Evolutionary conservation across 495 filamentous ascomycete species (phyloP).

Genomic region (Opeltia flavorubescens): DNA sequence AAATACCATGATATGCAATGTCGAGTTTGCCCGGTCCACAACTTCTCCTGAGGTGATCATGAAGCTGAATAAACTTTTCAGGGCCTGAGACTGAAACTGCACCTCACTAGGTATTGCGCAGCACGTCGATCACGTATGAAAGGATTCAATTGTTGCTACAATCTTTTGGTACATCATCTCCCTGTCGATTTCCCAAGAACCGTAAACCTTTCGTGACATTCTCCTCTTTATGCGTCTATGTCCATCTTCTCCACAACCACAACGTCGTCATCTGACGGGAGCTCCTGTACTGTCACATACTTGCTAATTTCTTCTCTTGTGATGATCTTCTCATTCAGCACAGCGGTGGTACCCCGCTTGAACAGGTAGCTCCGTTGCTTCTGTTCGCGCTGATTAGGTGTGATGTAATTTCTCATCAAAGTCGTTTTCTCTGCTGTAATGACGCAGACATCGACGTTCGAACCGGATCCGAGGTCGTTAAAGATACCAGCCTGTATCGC

Average conservation of each 20-base stretch:
- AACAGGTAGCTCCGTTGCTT: conserved; percentile 93
- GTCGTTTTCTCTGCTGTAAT: conserved; percentile 90
- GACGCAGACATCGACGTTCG: conserved; percentile 92
- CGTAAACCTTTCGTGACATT: too few relatives aligned
- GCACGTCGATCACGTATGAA: too few relatives aligned
- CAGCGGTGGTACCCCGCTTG: conserved; percentile 75
- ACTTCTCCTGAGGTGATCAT: too few relatives aligned
- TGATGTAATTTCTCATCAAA: conserved; percentile 78
- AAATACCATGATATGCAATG: too few relatives aligned
- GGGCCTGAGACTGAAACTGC: too few relatives aligned
- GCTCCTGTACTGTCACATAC: conserved; percentile 82
- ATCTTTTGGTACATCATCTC: not conserved
- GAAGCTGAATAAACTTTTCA: too few relatives aligned
- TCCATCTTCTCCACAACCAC: conserved; percentile 82
- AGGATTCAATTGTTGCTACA: not conserved
- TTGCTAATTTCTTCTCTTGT: conserved; percentile 86
- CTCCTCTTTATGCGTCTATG: conserved; percentile 40
- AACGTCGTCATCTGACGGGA: conserved; percentile 43
- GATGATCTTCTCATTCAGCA: conserved; percentile 86
- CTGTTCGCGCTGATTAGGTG: conserved; percentile 76
- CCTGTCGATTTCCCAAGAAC: too few relatives aligned
- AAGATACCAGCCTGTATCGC: conserved; percentile 97
- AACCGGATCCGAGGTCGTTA: conserved; percentile 94
- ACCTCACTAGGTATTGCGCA: too few relatives aligned
- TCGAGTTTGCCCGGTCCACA: too few relatives aligned